Evolutionary conservation across 2,329 filamentous ascomycete species (phyloP), one percentile per base, ranked within the genome.

Genomic region (Xylariaceae sp.): DNA sequence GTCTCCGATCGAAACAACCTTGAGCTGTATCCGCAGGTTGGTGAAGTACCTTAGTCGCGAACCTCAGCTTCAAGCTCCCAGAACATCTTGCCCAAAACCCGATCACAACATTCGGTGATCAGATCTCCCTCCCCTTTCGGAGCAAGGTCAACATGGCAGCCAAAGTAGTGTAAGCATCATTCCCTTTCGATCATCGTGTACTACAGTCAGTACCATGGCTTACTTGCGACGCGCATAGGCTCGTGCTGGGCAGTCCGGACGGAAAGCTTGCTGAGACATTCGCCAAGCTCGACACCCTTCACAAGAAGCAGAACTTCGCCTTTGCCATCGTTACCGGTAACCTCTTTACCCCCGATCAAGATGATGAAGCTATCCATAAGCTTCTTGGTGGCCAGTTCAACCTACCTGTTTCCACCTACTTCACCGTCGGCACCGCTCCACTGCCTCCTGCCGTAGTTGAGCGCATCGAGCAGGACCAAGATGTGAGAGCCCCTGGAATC

Each of bases 361-460:
- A 88, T 47, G 76, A 84, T 39, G 77, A 82, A 12, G 67, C 72
- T 10, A 71, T 94, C 5, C 73, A 77, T 11, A 78, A 81, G 10
- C 79, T 99, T 3, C 71, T 97, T 1, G 72, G 81, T 22, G 90
- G 90, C n/a, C 76, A 81, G 11, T 85, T 96, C 47, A 67, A 77
- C 18, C 76, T 97, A 5, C 86, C 92, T 3, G 74, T 97, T 1
- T 86, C 92, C 1, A 95, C 88, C 9, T 99, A 99, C 73, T 99
- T 97, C 68, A 90, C 89, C 2, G 78, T 96, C 54, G 91, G 89
- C 60, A 84, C 77, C 36, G 78, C 78, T 43, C 73, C 86, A n/a
- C 76, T 99, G 6, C 94, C 94, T 0, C 70, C 77, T 3, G 73
- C 76, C 31, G 81, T 97, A 18, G 75, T 88, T 17, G 82, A 88